These are phyloP conservation scores for Fusarium sp. DNA, from an alignment of 2,329 filamentous ascomycete genomes.

Conservation along the genomic window DNA sequence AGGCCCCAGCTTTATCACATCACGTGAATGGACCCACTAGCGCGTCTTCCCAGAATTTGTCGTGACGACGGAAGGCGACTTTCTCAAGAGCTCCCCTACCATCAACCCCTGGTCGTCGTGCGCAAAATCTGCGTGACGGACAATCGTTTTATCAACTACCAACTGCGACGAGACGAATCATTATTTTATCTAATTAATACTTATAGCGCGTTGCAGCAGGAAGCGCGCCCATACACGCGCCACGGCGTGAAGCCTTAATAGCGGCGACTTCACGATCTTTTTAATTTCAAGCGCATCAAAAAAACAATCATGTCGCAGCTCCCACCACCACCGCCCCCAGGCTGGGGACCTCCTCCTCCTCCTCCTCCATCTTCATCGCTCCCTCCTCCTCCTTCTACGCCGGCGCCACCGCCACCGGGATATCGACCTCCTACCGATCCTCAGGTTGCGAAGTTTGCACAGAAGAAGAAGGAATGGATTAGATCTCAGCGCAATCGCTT, in stretches of 20 bases:
- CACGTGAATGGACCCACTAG: conserved; percentile 45
- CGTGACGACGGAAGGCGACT: conserved; percentile 44
- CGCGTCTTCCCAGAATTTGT: conserved; percentile 52
- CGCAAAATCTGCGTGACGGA: conserved; percentile 46
- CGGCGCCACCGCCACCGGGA: conserved; percentile 83
- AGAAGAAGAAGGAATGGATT: conserved; percentile 99
- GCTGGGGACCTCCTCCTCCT: conserved; percentile 69
- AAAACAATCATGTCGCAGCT: conserved; percentile 61
- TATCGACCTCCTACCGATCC: conserved; percentile 84
- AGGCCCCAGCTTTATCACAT: not conserved
- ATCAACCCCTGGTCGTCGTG: conserved; percentile 47
- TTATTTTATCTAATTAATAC: conserved; percentile 16
- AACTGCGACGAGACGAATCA: conserved; percentile 1
- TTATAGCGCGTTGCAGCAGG: conserved; percentile 29
- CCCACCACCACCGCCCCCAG: conserved; percentile 68
- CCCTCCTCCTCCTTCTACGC: conserved; percentile 66
- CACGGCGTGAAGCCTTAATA: conserved; percentile 50
- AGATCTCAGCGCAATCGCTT: conserved; percentile 91
- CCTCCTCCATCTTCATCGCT: conserved; percentile 65
- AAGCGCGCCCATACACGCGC: conserved; percentile 52
- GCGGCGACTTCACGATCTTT: conserved; percentile 42
- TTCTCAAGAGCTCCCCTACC: conserved; percentile 39
- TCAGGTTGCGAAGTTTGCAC: conserved; percentile 91
- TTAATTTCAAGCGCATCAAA: conserved; percentile 43
- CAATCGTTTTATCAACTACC: conserved; percentile 40